Evolutionary conservation across 805 yeast species (phyloP), one percentile per base, ranked within the genome.

Genomic region (Lipomyces yamadae): DNA sequence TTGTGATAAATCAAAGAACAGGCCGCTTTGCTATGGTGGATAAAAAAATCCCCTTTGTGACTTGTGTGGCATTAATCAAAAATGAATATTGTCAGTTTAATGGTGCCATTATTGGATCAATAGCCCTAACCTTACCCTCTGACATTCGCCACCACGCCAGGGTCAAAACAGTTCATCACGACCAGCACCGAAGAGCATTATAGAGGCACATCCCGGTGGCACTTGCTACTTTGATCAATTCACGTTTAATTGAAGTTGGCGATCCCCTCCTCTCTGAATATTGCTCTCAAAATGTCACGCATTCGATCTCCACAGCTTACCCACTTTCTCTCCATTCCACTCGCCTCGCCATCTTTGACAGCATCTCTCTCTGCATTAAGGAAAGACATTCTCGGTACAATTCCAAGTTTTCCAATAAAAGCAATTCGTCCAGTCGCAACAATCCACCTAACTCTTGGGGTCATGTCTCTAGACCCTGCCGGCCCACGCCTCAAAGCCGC

Each of bases 371-470:
- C 52, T 3, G 58, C 65, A 10, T 35, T 67, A 7, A 24, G 32
- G 10, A 18, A 29, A 11, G 61, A 55, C 5, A 39, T 61, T 35
- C 57, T 24, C 24, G 7, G 4, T 7, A 30, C 24, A 4, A 33
- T 55, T n/a, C 59, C 55, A 42, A 45, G 50, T 29, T 50, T 64
- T 34, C 70, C 68, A 10, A 4, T 24, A 10, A 24, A 55, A n/a
- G 34, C 65, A 10, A n/a, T 65, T 15, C 68, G 65, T 7, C 68
- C 64, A 10, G 60, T 50, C 18, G 24, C 48, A 24, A 67, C 63
- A 2, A 29, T 65, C 24, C 70, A 67, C 55, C 50, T 67, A 8
- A 67, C 70, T 33, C 61, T 67, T 34, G 70, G 63, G 30, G 70
- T 67, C n/a, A 54, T 64, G 62, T 18, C 69, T 5, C 53, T 63